Evolutionary conservation across 345 rosid species (phyloP), one percentile per base, ranked within the genome.

Genomic region (Nasturtium officinale): DNA sequence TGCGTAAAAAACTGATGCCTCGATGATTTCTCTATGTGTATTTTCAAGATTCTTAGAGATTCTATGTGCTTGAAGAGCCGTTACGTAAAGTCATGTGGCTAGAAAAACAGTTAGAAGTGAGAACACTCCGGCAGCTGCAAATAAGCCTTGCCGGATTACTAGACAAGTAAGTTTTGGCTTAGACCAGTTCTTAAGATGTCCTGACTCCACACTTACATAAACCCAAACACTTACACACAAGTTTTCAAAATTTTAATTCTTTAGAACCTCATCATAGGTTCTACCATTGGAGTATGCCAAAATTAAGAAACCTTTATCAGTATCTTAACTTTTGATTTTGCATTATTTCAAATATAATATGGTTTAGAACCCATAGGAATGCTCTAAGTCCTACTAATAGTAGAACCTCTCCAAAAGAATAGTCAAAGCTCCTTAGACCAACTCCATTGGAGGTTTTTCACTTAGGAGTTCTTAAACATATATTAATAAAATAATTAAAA

Each of bases 171-270:
- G 75, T 68, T 85, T 88, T 47, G 94, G 97, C n/a, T 53, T 82
- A 1, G 85, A 79, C 98, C 99, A 95, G 42, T 85, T 82, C 61
- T 68, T 91, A 25, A 90, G 65, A 83, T 95, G 99, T 5, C 97
- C 96, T 29, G 99, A 91, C 81, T 95, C 99, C 26, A 95, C 88
- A 60, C 94, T n/a, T n/a, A n/a, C n/a, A n/a, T n/a, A n/a, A n/a
- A n/a, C n/a, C n/a, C n/a, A n/a, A n/a, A n/a, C n/a, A n/a, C n/a
- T n/a, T n/a, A n/a, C n/a, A n/a, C n/a, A n/a, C n/a, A n/a, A n/a
- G n/a, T n/a, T n/a, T n/a, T n/a, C n/a, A n/a, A n/a, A n/a, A n/a
- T n/a, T n/a, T n/a, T n/a, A n/a, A n/a, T n/a, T n/a, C n/a, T n/a
- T n/a, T n/a, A n/a, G n/a, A n/a, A n/a, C n/a, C n/a, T n/a, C n/a